A percentile compares a stretch with the other conserved stretches of the same genome.
Conservation (phyloP, 352 stramenopile genomes). For the Phytophthora meadii region DNA sequence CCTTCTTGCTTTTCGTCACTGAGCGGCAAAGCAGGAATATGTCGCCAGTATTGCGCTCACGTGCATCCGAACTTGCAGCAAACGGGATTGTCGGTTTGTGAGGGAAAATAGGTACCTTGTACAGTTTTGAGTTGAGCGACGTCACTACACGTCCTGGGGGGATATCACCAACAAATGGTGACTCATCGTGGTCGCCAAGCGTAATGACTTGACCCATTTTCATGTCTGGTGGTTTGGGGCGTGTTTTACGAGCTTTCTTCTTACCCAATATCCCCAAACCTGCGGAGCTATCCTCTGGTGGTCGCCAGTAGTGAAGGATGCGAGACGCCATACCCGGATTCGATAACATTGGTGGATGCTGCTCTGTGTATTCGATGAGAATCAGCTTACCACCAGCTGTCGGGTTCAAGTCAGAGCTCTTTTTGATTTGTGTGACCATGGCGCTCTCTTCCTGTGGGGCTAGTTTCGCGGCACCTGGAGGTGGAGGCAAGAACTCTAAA, state of each 20-base stretch:
- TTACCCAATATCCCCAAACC: slow-evolving; percentile 61
- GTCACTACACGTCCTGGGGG: slow-evolving; percentile 77
- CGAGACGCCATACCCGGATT: slow-evolving; percentile 86
- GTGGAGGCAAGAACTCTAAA: slow-evolving; percentile 58
- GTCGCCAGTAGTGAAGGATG: slow-evolving; percentile 88
- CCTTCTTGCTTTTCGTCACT: slow-evolving; percentile 81
- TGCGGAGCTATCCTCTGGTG: slow-evolving; percentile 54
- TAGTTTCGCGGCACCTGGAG: slow-evolving; percentile 47
- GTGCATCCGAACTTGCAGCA: slow-evolving; percentile 41
- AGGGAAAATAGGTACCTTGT: slow-evolving; percentile 84
- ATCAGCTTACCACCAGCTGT: slow-evolving; percentile 81
- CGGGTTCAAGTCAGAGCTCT: slow-evolving; percentile 82
- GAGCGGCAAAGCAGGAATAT: slow-evolving; percentile 79
- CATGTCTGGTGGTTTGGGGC: slow-evolving; percentile 77
- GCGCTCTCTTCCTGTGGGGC: slow-evolving; percentile 70
- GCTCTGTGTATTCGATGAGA: slow-evolving; percentile 87
- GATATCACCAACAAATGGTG: slow-evolving; percentile 85
- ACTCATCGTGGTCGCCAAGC: slow-evolving; percentile 80
- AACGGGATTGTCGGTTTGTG: slow-evolving; percentile 71
- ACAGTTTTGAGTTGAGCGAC: slow-evolving; percentile 84
- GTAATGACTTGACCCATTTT: slow-evolving; percentile 87
- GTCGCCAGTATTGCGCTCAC: slow-evolving; percentile 55
- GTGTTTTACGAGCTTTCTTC: slow-evolving; percentile 77
- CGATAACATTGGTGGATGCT: slow-evolving; percentile 79
- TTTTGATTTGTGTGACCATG: slow-evolving; percentile 89